phyloP scores from a whole-genome alignment of 129 eudicot species.

The Saussurea involucrata region DNA sequence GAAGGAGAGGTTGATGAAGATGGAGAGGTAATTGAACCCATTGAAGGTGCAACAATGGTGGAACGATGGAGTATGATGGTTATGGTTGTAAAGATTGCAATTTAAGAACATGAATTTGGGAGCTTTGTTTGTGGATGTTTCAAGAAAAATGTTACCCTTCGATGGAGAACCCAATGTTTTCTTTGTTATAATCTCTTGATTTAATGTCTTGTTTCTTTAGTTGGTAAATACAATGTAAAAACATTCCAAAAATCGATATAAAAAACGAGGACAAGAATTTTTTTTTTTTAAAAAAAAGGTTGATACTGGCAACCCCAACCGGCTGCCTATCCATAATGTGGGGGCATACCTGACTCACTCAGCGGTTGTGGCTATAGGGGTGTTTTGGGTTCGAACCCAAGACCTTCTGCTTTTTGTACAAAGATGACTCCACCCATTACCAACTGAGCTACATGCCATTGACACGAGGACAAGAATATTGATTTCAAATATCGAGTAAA shows the following conservation, averaged over 20 bases:
- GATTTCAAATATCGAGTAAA: neutral
- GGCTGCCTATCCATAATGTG: too few species aligned
- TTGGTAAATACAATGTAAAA: constrained; percentile 21
- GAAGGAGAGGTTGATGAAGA: constrained; percentile 26
- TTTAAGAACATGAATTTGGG: constrained; percentile 18
- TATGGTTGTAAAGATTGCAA: constrained; percentile 14
- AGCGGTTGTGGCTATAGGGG: too few species aligned
- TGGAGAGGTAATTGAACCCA: constrained; percentile 38
- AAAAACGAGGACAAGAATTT: neutral
- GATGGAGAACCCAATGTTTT: constrained; percentile 21
- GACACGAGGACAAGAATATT: neutral
- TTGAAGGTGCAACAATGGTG: constrained; percentile 25
- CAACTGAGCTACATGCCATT: too few species aligned
- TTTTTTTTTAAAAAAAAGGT: too few species aligned
- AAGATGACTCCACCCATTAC: too few species aligned
- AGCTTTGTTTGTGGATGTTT: constrained; percentile 9
- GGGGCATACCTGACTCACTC: too few species aligned
- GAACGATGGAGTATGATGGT: constrained; percentile 15
- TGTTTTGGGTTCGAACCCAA: too few species aligned
- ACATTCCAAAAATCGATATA: neutral
- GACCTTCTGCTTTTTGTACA: too few species aligned
- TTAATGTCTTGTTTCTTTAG: neutral
- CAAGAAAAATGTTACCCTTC: constrained; percentile 9
- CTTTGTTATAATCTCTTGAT: constrained; percentile 15
- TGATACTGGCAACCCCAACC: too few species aligned